Evolutionary conservation across 805 yeast genomes (phyloP).

Genomic region (Blastobotrys terrestris): DNA sequence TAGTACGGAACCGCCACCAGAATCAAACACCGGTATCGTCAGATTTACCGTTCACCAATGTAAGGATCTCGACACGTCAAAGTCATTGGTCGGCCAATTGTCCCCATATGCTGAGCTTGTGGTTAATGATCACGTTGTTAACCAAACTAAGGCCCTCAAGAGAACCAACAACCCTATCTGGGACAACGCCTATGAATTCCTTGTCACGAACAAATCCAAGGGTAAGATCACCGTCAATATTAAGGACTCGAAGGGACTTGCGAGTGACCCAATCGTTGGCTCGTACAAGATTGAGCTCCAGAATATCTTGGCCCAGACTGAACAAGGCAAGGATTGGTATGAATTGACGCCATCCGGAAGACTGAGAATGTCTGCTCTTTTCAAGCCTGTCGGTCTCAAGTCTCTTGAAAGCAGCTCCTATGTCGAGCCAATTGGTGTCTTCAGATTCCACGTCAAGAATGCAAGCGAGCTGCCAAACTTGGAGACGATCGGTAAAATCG

Average conservation of each 20-base stretch:
- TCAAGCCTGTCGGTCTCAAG: constrained; percentile 80
- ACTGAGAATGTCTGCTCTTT: constrained; percentile 57
- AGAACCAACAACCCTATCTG: constrained; percentile 63
- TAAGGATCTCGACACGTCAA: constrained; percentile 42
- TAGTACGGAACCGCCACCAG: constrained; percentile 78
- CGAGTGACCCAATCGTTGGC: constrained; percentile 54
- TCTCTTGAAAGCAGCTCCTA: constrained; percentile 56
- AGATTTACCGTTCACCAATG: constrained; percentile 61
- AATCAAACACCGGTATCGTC: constrained; percentile 87
- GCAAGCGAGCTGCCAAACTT: constrained; percentile 76
- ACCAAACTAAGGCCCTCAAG: constrained; percentile 53
- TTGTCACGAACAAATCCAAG: constrained; percentile 65
- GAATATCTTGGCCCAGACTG: constrained; percentile 70
- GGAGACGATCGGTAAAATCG: constrained; percentile 85
- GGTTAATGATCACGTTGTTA: constrained; percentile 53
- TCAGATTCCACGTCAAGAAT: constrained; percentile 59
- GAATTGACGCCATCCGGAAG: constrained; percentile 65
- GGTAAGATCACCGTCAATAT: constrained; percentile 62
- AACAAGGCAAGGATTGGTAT: constrained; percentile 73
- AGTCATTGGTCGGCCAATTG: constrained; percentile 43
- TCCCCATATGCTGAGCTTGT: constrained; percentile 67
- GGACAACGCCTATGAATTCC: constrained; percentile 56
- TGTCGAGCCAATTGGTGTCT: constrained; percentile 91
- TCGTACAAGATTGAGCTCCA: constrained; percentile 44
- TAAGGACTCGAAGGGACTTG: constrained; percentile 52